phyloP scores from a whole-genome alignment of 108 stramenopile species.

The Aurantiochytrium sp. region DNA sequence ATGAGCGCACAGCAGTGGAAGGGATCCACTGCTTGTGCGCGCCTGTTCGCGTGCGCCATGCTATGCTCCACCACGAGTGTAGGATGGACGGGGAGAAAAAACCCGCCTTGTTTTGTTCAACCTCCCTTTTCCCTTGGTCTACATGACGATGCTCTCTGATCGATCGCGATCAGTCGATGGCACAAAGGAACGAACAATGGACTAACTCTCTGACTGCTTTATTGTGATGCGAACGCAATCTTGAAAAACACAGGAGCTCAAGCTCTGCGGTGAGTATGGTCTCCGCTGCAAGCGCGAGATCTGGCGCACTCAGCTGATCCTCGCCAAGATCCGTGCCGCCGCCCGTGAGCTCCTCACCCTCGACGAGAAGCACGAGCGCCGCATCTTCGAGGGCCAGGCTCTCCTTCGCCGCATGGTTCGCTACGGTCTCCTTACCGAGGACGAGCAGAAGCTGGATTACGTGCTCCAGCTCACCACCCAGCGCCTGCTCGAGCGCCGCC shows the following conservation, averaged over 20 bases:
- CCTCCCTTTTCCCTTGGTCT: no score
- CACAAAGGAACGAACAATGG: no score
- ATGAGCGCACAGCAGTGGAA: no score
- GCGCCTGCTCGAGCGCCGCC: conserved; percentile 91
- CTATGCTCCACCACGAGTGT: no score
- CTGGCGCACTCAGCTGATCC: conserved; percentile 97
- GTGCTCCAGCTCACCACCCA: conserved; percentile 96
- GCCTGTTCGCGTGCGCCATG: no score
- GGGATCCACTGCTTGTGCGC: no score
- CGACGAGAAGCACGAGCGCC: conserved; percentile 88
- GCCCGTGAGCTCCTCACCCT: conserved; percentile 92
- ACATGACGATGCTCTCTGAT: no score
- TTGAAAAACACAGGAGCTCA: conserved; percentile 22
- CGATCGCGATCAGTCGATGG: no score
- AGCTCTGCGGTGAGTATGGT: conserved; percentile 98
- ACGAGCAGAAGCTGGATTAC: conserved; percentile 89
- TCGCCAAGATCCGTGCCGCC: conserved; percentile 98
- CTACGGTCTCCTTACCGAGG: conserved; percentile 90
- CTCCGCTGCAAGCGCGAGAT: conserved; percentile 99
- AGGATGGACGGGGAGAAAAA: no score
- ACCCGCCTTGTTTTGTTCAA: no score
- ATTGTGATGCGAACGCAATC: background rate
- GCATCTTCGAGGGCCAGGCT: conserved; percentile 97
- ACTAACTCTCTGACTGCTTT: no score
- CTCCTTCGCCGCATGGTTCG: conserved; percentile 92